Evolutionary conservation across 306 rosid genomes (phyloP).

Genomic region (Pyrus betulifolia): DNA sequence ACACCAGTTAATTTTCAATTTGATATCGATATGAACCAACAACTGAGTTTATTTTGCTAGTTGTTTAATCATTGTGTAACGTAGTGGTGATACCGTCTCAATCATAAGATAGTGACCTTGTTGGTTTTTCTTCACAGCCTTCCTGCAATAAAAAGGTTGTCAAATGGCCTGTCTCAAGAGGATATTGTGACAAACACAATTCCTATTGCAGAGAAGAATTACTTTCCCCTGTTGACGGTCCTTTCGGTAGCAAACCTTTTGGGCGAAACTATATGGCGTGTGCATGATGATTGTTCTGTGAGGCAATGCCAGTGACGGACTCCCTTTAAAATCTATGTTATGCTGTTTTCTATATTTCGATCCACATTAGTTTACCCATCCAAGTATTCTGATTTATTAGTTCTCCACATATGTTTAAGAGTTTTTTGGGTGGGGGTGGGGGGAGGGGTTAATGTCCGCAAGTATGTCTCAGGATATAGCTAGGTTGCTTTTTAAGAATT

Average conservation of each 20-base stretch:
- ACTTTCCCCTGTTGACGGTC: constrained; percentile 81
- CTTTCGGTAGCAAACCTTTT: constrained; percentile 83
- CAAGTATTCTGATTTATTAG: not conserved
- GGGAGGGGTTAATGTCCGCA: too few relatives aligned
- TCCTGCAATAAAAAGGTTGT: constrained; percentile 83
- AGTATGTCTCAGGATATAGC: too few relatives aligned
- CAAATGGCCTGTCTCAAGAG: constrained; percentile 82
- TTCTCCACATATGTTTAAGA: not conserved
- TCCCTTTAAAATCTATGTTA: not conserved
- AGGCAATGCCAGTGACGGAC: not conserved
- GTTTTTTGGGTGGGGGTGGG: too few relatives aligned
- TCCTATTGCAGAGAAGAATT: constrained; percentile 69
- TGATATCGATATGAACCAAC: not conserved
- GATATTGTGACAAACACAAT: constrained; percentile 85
- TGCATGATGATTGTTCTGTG: constrained; percentile 77
- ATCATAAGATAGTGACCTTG: not conserved
- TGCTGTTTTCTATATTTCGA: not conserved
- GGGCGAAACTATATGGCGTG: constrained; percentile 97
- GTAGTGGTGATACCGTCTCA: too few relatives aligned
- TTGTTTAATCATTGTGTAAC: not conserved
- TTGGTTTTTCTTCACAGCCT: constrained; percentile 43
- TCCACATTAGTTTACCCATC: not conserved
- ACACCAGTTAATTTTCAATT: not conserved
- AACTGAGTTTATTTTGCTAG: not conserved
- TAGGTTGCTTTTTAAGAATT: too few relatives aligned